Evolutionary conservation across 208 protist genomes (phyloP).

Genomic region (Phytomonas francai): DNA sequence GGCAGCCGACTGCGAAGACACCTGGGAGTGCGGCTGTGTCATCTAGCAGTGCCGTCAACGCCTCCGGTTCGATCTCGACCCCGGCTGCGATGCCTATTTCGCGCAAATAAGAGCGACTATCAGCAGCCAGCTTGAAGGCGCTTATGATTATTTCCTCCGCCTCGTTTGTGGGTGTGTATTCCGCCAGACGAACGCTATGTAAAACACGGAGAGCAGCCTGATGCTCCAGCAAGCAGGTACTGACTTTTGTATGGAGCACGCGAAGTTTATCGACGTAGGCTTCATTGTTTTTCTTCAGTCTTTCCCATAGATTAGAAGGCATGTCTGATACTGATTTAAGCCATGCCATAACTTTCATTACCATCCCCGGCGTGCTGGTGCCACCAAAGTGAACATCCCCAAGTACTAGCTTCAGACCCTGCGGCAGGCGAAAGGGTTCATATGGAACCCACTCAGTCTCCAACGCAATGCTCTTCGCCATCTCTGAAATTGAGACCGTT

Average conservation of each 20-base stretch:
- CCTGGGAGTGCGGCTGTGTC: slow-evolving; percentile 74
- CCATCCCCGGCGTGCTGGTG: slow-evolving; percentile 92
- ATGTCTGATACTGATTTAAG: slow-evolving; percentile 33
- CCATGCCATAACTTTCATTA: slow-evolving; percentile 90
- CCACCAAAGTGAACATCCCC: slow-evolving; percentile 88
- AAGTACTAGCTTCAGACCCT: slow-evolving; percentile 78
- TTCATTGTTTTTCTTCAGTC: slow-evolving; percentile 59
- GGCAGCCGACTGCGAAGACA: slow-evolving; percentile 90
- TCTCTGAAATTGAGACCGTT: slow-evolving; percentile 13
- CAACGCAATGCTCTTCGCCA: slow-evolving; percentile 7
- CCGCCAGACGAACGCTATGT: background rate
- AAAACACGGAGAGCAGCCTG: slow-evolving; percentile 3
- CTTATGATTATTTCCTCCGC: slow-evolving; percentile 17
- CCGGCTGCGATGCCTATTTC: slow-evolving; percentile 77
- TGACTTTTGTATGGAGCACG: slow-evolving; percentile 5
- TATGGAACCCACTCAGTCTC: slow-evolving; percentile 52
- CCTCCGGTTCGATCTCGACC: slow-evolving; percentile 83
- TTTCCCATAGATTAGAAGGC: slow-evolving; percentile 61
- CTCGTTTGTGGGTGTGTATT: background rate
- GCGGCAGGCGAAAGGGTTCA: slow-evolving; percentile 67
- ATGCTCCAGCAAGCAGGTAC: slow-evolving; percentile 16
- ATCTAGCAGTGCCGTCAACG: slow-evolving; percentile 79
- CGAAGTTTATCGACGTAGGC: slow-evolving; percentile 50
- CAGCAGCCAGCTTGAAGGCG: slow-evolving; percentile 33
- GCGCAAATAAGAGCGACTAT: slow-evolving; percentile 37